Evolutionary conservation across 202 grass and related monocot species (phyloP), one percentile per base, ranked within the genome.

Genomic region (Setaria viridis): DNA sequence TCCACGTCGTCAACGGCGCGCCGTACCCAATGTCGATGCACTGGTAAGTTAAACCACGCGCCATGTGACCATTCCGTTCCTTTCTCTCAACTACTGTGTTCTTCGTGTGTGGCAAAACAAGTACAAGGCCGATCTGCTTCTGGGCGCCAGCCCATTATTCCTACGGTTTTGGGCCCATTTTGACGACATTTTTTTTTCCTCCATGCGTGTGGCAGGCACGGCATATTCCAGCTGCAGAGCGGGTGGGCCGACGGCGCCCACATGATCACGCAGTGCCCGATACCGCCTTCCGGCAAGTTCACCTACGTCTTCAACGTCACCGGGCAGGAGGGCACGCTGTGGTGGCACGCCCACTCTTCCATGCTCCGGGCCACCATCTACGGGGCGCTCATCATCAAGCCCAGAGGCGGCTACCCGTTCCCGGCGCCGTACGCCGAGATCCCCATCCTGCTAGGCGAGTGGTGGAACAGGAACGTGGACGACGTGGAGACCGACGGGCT

Each of bases 261-360:
- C 76, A 85, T 89, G 86, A 93, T 93, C 64, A 95, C 90, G 25
- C 88, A 93, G 58, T 93, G 90, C 73, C 80, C 91, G 14, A 93
- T 93, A 0, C 80, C 37, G 72, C 86, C 86, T 1, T 71, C 71
- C 13, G 45, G 1, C 49, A 85, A 25, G 6, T 95, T 82, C 86
- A 82, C 81, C 2, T 95, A 91, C 45, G 72, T 17, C 47, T 92
- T 92, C 85, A 94, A 76, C 66, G 6, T 94, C 54, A 90, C 77
- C 15, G 91, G 85, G 4, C 91, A 93, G 87, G 88, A 93, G 29
- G 85, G 91, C 50, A 93, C 91, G 20, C 53, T 93, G 7, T 93
- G 91, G 91, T 93, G 91, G 91, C 91, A 93, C 68, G 91, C 78
- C 5, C 89, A 92, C 50, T 41, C 87, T 50, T 92, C 93, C 2